These are phyloP conservation scores for grape (Vitis vinifera) DNA, from an alignment of 164 flowering plant species.

Conservation along the genomic window DNA sequence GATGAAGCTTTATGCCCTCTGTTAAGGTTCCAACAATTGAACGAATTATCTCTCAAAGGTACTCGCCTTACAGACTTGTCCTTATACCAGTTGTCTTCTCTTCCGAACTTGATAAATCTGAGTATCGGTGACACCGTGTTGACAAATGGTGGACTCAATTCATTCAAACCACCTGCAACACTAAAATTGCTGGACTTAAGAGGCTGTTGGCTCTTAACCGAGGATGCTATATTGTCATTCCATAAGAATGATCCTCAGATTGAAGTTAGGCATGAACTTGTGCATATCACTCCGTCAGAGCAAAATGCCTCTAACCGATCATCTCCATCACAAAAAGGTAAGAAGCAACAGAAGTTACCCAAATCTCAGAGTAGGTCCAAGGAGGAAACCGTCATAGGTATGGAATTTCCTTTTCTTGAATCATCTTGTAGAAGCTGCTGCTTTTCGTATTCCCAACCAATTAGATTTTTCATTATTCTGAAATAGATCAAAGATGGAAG, in stretches of 20 bases:
- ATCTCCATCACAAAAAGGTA: slow-evolving; percentile 29
- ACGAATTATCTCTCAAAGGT: slow-evolving; percentile 50
- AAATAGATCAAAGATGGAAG: slow-evolving; percentile 82
- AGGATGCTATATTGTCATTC: slow-evolving; percentile 48
- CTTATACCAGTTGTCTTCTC: slow-evolving; percentile 44
- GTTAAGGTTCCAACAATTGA: slow-evolving; percentile 37
- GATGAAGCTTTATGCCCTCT: slow-evolving; percentile 62
- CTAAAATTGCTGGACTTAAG: slow-evolving; percentile 60
- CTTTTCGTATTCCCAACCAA: background rate
- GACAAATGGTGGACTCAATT: slow-evolving; percentile 54
- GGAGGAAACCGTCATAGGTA: slow-evolving; percentile 39
- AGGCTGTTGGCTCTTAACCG: slow-evolving; percentile 88
- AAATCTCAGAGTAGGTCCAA: slow-evolving; percentile 15
- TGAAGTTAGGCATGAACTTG: slow-evolving; percentile 67
- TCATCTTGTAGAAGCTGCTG: background rate
- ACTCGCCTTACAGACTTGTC: slow-evolving; percentile 60
- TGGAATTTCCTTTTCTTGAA: background rate
- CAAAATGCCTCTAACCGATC: slow-evolving; percentile 7
- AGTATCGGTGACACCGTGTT: slow-evolving; percentile 65
- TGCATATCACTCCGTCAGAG: slow-evolving; percentile 18
- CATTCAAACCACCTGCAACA: slow-evolving; percentile 55
- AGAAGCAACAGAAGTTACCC: slow-evolving; percentile 23
- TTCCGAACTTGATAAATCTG: slow-evolving; percentile 49
- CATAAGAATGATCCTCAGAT: slow-evolving; percentile 51
- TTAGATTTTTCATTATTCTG: slow-evolving; percentile 10